phyloP scores from a whole-genome alignment of 176 grass and related monocot species.

The Cymbopogon citratus region DNA sequence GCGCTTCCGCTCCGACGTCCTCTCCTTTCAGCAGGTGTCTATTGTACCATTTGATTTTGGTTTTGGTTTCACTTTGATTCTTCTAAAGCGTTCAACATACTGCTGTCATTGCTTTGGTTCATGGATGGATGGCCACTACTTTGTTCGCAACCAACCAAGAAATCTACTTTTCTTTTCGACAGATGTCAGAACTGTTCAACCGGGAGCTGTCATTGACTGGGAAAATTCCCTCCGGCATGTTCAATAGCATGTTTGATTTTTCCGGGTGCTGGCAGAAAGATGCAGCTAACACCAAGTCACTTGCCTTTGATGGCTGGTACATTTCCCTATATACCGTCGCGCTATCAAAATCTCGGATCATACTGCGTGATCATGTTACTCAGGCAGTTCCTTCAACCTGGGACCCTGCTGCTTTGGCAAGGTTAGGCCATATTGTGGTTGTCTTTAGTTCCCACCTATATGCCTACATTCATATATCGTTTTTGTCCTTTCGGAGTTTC shows the following conservation, averaged over 20 bases:
- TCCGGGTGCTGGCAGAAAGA: conserved; percentile 91
- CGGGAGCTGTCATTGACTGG: conserved; percentile 79
- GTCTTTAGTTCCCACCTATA: background rate
- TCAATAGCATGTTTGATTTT: conserved; percentile 93
- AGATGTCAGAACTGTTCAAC: conserved; percentile 99
- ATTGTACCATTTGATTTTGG: background rate
- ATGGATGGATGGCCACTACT: background rate
- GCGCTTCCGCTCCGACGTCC: conserved; percentile 74
- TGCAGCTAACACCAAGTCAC: conserved; percentile 73
- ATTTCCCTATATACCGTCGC: conserved; percentile 83
- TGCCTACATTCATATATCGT: background rate
- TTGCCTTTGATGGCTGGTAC: conserved; percentile 90
- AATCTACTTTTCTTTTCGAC: background rate
- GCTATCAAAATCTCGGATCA: conserved; percentile 70
- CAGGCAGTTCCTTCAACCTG: conserved; percentile 89
- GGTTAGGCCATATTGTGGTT: conserved; percentile 28
- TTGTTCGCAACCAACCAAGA: background rate
- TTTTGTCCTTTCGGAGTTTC: background rate
- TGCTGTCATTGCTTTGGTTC: background rate
- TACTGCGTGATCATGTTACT: conserved; percentile 72
- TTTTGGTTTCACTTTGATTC: background rate
- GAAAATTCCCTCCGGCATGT: conserved; percentile 87
- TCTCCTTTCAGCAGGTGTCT: conserved; percentile 81
- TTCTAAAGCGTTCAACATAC: background rate
- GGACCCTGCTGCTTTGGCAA: conserved; percentile 88